Percentiles rank a stretch among this genome's conserved stretches.
Evolutionary conservation across 306 rosid species (phyloP).

Genomic region (Castanospermum australe): DNA sequence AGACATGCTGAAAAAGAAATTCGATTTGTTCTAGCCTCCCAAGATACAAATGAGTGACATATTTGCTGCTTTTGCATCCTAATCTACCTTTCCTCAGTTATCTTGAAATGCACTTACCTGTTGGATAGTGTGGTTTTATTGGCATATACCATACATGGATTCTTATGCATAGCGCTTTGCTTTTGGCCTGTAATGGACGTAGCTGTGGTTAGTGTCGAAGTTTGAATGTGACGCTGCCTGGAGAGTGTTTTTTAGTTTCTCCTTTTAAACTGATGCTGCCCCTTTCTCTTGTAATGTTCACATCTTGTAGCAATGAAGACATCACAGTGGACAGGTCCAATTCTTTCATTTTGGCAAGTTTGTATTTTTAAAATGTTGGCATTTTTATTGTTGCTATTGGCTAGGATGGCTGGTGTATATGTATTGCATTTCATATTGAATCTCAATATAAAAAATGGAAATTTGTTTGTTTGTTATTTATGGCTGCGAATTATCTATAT

Average conservation of each 20-base stretch:
- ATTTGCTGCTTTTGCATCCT: conserved; percentile 37
- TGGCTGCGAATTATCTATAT: neutral
- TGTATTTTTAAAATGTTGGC: conserved; percentile 47
- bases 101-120: conserved; percentile 41
- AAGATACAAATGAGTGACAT: conserved; percentile 23
- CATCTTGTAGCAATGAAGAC: conserved; percentile 49
- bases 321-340: conserved; percentile 51
- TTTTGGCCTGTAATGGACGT: conserved; percentile 54
- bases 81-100: conserved; percentile 39
- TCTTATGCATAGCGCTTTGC: conserved; percentile 46
- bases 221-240: conserved; percentile 69
- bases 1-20: conserved; percentile 92
- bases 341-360: conserved; percentile 66
- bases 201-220: conserved; percentile 52
- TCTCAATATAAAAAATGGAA: conserved; percentile 56
- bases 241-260: conserved; percentile 62
- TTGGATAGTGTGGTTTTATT: conserved; percentile 59
- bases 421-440: conserved; percentile 57
- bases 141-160: conserved; percentile 48
- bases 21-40: conserved; percentile 67
- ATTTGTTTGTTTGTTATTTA: conserved; percentile 55
- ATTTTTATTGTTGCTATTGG: conserved; percentile 39
- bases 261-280: conserved; percentile 45
- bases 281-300: conserved; percentile 55
- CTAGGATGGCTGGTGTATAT: conserved; percentile 59